Base-by-base conservation (phyloP, 345 rosid genomes). In the Conringia planisiliqua region DNA sequence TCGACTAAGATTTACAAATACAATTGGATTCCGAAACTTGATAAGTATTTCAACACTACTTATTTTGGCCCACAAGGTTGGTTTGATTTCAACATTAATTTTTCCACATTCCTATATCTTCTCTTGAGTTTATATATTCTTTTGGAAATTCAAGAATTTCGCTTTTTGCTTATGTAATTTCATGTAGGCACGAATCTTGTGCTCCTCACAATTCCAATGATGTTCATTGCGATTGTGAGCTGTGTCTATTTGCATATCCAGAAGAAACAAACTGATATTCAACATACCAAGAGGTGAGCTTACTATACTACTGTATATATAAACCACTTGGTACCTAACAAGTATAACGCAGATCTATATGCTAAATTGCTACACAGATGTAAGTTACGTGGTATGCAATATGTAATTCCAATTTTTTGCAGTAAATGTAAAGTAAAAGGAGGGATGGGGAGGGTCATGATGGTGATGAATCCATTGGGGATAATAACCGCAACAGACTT, bases 31-130 rank as follows among this genome's bases (percentile, higher is more conserved):
- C 70, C 70, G 4, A 66, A 47, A 48, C 58, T 66, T 32, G 57
- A 26, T 30, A 66, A 66, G 57, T 29, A 48, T 48, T 30, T 66
- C 43, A 66, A 66, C 18, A 66, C 70, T 16, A 66, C 44, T 48
- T 66, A 48, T 18, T 47, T 66, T 48, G 70, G 70, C 24, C 70
- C 70, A 18, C 70, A 32, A 66, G 70, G 69, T 50, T 20, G 30
- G 30, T 46, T 40, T 50, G 29, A 50, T 50, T 14, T 50, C 6
- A 20, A 18, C 11, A 50, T 22, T 22, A 22, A 22, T 1, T 50
- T 20, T 6, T 50, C 56, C 29, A 2, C 6, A 10, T 22, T 50
- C 27, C 7, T 20, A 3, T n/a, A 1, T 20, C 7, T 14, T n/a
- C 3, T 12, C 4, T 11, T 0, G 1, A 10, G 12, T 11, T 46